Evolutionary conservation across 495 filamentous ascomycete genomes (phyloP).

Genomic region (Penicillium fimorum): DNA sequence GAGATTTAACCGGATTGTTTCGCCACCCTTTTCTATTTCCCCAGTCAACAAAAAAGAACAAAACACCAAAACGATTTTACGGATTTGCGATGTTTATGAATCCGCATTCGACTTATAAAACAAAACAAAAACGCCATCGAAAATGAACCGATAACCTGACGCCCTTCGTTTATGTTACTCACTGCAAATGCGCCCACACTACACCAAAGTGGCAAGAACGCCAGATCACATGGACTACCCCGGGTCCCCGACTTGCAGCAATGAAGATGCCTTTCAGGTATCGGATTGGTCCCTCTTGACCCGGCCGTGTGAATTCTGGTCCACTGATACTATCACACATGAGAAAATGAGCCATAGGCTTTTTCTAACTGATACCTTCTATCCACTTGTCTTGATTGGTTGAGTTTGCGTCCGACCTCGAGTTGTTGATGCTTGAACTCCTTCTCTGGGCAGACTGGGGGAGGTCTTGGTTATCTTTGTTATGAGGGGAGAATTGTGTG

Average conservation of each 20-base stretch:
- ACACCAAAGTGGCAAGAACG: conserved; percentile 23
- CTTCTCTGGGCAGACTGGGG: conserved; percentile 17
- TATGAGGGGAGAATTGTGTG: conserved; percentile 3
- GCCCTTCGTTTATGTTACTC: conserved; percentile 12
- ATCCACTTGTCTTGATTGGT: conserved; percentile 22
- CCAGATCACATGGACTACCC: conserved; percentile 32
- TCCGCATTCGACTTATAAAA: conserved; percentile 15
- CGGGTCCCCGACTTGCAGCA: conserved; percentile 49
- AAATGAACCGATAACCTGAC: conserved; percentile 5
- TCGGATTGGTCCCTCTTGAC: conserved; percentile 47
- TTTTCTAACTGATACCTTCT: conserved; percentile 1
- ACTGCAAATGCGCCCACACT: conserved; percentile 19
- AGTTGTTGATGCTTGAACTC: conserved; percentile 43
- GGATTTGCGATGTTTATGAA: conserved; percentile 12
- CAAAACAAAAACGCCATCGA: conserved; percentile 17
- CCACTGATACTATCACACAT: conserved; percentile 19
- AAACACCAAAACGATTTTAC: conserved; percentile 9
- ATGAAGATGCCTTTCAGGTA: conserved; percentile 40
- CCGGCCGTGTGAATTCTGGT: conserved; percentile 40
- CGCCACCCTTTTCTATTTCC: not conserved
- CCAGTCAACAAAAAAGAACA: conserved; percentile 11
- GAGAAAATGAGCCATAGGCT: conserved; percentile 26
- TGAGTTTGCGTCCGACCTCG: conserved; percentile 40
- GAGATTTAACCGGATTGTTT: not conserved
- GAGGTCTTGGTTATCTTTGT: conserved; percentile 1